Conservation (phyloP, 306 rosid genomes). For the Senna siamea region DNA sequence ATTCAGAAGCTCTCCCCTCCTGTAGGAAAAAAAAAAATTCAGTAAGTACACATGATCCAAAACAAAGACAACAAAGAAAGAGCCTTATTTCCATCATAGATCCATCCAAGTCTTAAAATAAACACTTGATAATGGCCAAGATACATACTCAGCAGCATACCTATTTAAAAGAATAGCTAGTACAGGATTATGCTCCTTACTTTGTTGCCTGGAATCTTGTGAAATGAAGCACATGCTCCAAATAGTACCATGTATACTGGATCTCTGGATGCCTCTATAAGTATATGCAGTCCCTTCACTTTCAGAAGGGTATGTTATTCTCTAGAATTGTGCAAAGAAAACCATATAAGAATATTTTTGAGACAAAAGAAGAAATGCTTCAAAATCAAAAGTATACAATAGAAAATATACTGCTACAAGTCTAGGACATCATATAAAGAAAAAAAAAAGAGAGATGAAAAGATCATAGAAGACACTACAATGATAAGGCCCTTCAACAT, state of each 20-base stretch:
- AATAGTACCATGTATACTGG: conserved; percentile 68
- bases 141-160: conserved; percentile 44
- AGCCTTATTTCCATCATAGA: conserved; percentile 35
- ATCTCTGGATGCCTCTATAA: conserved; percentile 56
- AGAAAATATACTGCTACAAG: conserved; percentile 20
- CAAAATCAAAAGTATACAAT: conserved; percentile 25
- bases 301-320: conserved; percentile 72
- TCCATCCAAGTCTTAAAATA: conserved; percentile 35
- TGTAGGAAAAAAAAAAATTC: conserved; percentile 45
- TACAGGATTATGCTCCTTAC: conserved; percentile 72
- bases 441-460: conserved; percentile 12
- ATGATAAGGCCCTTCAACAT: conserved; percentile 33
- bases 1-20: conserved; percentile 64
- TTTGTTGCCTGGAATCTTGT: conserved; percentile 55
- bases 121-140: conserved; percentile 22
- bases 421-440: not conserved
- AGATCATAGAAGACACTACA: conserved; percentile 9
- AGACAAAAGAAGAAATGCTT: conserved; percentile 31
- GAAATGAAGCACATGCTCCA: conserved; percentile 98
- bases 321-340: conserved; percentile 55
- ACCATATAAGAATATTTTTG: conserved; percentile 34
- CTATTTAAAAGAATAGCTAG: conserved; percentile 85
- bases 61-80: conserved; percentile 35
- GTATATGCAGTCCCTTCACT: conserved; percentile 55
- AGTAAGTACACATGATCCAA: conserved; percentile 30